Evolutionary conservation across 257 asterid species (phyloP), one percentile per base, ranked within the genome.

Genomic region (Petrea volubilis): DNA sequence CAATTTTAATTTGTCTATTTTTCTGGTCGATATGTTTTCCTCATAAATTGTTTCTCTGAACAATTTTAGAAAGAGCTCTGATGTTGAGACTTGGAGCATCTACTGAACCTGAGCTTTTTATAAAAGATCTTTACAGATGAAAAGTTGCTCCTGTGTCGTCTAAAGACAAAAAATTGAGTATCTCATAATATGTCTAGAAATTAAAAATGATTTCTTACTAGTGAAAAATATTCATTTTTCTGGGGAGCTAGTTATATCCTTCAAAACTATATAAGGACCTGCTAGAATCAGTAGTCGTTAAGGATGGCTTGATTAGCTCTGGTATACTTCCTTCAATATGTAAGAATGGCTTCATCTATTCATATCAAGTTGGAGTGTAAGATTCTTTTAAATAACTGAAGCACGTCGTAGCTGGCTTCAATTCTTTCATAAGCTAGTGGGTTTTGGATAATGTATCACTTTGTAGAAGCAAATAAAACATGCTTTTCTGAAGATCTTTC

Each of bases 311-410:
- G n/a, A n/a, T n/a, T n/a, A n/a, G n/a, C n/a, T n/a, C n/a, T n/a
- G n/a, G n/a, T n/a, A n/a, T n/a, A n/a, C n/a, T n/a, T n/a, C 52
- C 53, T 5, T 17, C 53, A 47, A 15, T 46, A 2, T n/a, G 3
- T 25, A 14, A 63, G 6, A 15, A 44, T 46, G 69, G 33, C 60
- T 12, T 14, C n/a, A 23, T 7, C 2, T 36, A 31, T n/a, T 34
- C 23, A 2, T 25, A n/a, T 55, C 34, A 24, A 23, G 46, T 36
- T 2, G 33, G 63, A 52, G n/a, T n/a, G n/a, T n/a, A 67, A 23
- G 33, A 66, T 47, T 46, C 60, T 64, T 64, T 25, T 13, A 25
- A 72, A 25, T 15, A n/a, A n/a, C 24, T 72, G 34, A 23, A 64
- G 14, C 70, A 21, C 27, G 44, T 28, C 33, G 25, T 64, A n/a